Evolutionary conservation across 495 filamentous ascomycete genomes (phyloP).

Genomic region (Annulohypoxylon nitens): DNA sequence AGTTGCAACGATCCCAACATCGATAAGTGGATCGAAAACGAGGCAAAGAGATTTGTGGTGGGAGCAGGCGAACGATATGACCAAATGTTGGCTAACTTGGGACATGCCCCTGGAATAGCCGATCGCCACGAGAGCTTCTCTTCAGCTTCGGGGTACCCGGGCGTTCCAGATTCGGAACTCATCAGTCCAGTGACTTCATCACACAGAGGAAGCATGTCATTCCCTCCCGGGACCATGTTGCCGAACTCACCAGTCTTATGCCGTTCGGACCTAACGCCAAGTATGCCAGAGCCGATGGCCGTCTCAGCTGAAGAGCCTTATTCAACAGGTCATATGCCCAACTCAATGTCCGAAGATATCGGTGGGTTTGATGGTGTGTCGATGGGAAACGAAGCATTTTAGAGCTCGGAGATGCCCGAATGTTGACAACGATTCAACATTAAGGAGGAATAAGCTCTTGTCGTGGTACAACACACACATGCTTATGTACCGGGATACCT

Average conservation of each 20-base stretch:
- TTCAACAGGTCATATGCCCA: conserved; percentile 5
- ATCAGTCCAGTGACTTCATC: conserved; percentile 27
- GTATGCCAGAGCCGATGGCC: conserved; percentile 12
- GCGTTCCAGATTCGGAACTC: conserved; percentile 19
- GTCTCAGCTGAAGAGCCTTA: conserved; percentile 20
- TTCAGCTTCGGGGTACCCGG: conserved; percentile 27
- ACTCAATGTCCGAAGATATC: conserved; percentile 5
- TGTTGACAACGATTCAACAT: conserved; percentile 1
- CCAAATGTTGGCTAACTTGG: conserved; percentile 49
- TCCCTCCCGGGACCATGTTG: conserved; percentile 22
- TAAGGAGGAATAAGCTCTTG: not conserved
- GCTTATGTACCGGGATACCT: not conserved
- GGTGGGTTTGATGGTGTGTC: conserved; percentile 14
- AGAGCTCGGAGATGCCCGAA: conserved; percentile 6
- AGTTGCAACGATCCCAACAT: conserved; percentile 68
- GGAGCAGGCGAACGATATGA: conserved; percentile 51
- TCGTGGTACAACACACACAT: not conserved
- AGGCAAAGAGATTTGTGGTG: conserved; percentile 58
- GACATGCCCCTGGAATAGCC: conserved; percentile 17
- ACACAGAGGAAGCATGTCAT: conserved; percentile 27
- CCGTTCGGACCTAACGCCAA: conserved; percentile 21
- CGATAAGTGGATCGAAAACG: conserved; percentile 60
- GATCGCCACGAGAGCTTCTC: conserved; percentile 35
- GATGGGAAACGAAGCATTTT: conserved; percentile 20
- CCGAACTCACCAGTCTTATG: conserved; percentile 32